Evolutionary conservation across 371 early-diverging fungal genomes (phyloP).

Genomic region (Haplosporangium sp.): DNA sequence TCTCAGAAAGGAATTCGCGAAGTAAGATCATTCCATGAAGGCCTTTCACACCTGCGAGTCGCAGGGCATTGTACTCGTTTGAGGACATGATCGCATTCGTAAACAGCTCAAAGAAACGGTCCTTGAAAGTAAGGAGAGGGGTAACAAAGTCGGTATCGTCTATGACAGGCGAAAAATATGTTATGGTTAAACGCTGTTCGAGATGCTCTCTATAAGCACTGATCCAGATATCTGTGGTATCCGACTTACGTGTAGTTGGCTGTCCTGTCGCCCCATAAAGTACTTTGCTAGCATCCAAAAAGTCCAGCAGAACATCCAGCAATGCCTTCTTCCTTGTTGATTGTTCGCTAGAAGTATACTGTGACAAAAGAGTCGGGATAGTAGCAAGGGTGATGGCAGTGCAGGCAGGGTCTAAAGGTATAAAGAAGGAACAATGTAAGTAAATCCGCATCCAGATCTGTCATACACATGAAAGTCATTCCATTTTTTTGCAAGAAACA

Average conservation of each 20-base stretch:
- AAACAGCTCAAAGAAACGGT: constrained; percentile 74
- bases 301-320: constrained; percentile 74
- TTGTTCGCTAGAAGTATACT: constrained; percentile 62
- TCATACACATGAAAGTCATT: neutral
- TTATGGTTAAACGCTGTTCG: neutral
- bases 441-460: too few relatives aligned
- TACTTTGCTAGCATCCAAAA: constrained; percentile 69
- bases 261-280: constrained; percentile 68
- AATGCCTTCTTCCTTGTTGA: constrained; percentile 72
- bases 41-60: constrained; percentile 75
- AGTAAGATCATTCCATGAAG: constrained; percentile 73
- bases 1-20: constrained; percentile 63
- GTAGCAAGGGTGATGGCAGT: constrained; percentile 64
- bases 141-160: constrained; percentile 62
- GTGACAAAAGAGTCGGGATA: constrained; percentile 67
- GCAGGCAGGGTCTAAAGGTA: constrained; percentile 69
- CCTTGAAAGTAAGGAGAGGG: constrained; percentile 73
- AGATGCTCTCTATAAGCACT: neutral
- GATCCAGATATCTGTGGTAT: constrained; percentile 13
- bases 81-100: constrained; percentile 65
- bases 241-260: constrained; percentile 55
- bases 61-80: constrained; percentile 79
- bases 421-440: neutral
- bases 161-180: constrained; percentile 5
- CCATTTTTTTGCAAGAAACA: neutral